phyloP scores from a whole-genome alignment of 352 stramenopile species.

The Pythium guiyangense region DNA sequence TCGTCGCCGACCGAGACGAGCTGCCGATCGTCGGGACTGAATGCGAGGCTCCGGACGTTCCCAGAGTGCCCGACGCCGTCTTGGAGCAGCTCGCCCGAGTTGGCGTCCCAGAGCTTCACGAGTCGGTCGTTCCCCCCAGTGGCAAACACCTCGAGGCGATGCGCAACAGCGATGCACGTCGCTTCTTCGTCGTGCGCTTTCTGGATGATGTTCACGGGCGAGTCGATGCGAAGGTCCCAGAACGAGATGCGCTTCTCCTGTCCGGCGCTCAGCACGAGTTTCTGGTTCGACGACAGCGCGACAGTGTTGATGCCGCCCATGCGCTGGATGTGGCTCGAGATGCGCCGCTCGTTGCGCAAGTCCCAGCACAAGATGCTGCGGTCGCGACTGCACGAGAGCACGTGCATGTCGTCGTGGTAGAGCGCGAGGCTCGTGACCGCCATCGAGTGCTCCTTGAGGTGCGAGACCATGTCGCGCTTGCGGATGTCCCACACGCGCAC shows the following conservation, averaged over 20 bases:
- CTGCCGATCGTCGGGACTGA: slow-evolving; percentile 90
- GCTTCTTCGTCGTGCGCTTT: slow-evolving; percentile 82
- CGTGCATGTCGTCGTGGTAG: slow-evolving; percentile 88
- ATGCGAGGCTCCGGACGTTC: slow-evolving; percentile 65
- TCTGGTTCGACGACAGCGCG: slow-evolving; percentile 83
- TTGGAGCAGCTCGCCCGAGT: slow-evolving; percentile 51
- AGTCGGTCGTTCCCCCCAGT: slow-evolving; percentile 85
- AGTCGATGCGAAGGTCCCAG: slow-evolving; percentile 88
- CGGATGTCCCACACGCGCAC: slow-evolving; percentile 93
- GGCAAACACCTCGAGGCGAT: slow-evolving; percentile 80
- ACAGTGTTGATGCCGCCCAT: slow-evolving; percentile 93
- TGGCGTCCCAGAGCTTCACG: slow-evolving; percentile 87
- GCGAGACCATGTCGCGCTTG: slow-evolving; percentile 84
- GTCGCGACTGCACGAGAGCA: slow-evolving; percentile 87
- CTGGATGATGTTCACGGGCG: slow-evolving; percentile 73
- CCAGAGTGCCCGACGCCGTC: slow-evolving; percentile 79
- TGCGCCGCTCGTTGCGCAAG: slow-evolving; percentile 77
- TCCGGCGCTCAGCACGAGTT: slow-evolving; percentile 86
- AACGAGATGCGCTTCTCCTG: slow-evolving; percentile 92
- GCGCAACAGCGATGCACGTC: slow-evolving; percentile 85
- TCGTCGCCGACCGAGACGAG: slow-evolving; percentile 90
- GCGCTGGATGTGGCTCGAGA: slow-evolving; percentile 88
- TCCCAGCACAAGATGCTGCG: slow-evolving; percentile 93
- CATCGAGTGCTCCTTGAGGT: slow-evolving; percentile 92
- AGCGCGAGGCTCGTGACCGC: slow-evolving; percentile 80